phyloP scores from a whole-genome alignment of 2,329 filamentous ascomycete genomes.

The Talaromyces sp. region DNA sequence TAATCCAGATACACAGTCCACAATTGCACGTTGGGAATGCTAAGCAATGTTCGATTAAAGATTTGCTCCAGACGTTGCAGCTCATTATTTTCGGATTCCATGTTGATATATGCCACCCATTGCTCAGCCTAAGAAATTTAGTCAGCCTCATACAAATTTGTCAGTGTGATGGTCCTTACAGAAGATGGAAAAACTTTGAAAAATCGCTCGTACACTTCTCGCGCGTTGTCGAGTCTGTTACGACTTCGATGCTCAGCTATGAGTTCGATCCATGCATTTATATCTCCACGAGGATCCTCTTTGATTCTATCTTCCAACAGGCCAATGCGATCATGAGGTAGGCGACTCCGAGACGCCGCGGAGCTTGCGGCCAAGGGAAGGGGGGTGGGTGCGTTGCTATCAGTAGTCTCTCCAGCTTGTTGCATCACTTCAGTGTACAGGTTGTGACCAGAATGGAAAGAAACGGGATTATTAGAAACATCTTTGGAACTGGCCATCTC shows the following conservation, averaged over 20 bases:
- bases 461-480: constrained; percentile 51
- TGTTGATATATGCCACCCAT: constrained; percentile 83
- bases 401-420: constrained; percentile 32
- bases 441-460: constrained; percentile 35
- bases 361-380: constrained; percentile 30
- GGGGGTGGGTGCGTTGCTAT: constrained; percentile 37
- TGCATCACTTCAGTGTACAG: constrained; percentile 36
- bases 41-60: constrained; percentile 74
- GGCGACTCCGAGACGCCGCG: constrained; percentile 49
- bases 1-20: constrained; percentile 96
- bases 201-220: constrained; percentile 80
- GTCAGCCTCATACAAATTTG: constrained; percentile 33
- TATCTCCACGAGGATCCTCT: constrained; percentile 87
- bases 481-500: constrained; percentile 46
- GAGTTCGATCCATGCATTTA: constrained; percentile 85
- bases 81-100: constrained; percentile 86
- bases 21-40: constrained; percentile 76
- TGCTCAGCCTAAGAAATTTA: constrained; percentile 67
- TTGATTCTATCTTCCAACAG: constrained; percentile 86
- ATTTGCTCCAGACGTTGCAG: constrained; percentile 76
- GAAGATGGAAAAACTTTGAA: constrained; percentile 83
- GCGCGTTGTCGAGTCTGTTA: constrained; percentile 76
- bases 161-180: constrained; percentile 56
- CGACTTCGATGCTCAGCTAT: constrained; percentile 80
- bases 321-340: constrained; percentile 70